Evolutionary conservation across 108 stramenopile genomes (phyloP).

Genomic region (Cylindrotheca fusiformis): DNA sequence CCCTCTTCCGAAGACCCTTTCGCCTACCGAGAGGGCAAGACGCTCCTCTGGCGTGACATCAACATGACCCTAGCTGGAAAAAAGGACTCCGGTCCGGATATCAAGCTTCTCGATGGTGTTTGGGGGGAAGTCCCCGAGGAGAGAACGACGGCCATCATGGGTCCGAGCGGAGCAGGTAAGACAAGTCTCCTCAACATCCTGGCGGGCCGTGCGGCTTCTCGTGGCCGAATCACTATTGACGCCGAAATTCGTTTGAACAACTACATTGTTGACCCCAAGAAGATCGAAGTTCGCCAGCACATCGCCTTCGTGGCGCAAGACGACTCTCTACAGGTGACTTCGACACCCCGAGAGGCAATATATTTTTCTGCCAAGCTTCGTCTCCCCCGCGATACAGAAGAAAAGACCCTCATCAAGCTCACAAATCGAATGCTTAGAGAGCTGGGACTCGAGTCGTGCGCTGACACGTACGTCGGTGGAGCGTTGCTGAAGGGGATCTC

Average conservation of each 20-base stretch:
- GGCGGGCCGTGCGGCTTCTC: constrained; percentile 53
- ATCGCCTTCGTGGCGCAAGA: constrained; percentile 89
- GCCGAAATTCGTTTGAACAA: constrained; percentile 71
- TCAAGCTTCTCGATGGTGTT: constrained; percentile 50
- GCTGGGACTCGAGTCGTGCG: constrained; percentile 65
- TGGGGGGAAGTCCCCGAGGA: constrained; percentile 71
- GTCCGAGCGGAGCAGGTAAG: constrained; percentile 74
- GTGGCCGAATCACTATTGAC: constrained; percentile 36
- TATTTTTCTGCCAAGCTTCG: constrained; percentile 80
- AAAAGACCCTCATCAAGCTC: constrained; percentile 51
- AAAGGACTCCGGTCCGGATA: constrained; percentile 19
- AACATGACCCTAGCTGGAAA: constrained; percentile 60
- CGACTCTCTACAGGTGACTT: constrained; percentile 72
- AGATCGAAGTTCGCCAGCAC: constrained; percentile 60
- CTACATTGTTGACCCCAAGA: constrained; percentile 58
- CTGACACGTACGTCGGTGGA: constrained; percentile 71
- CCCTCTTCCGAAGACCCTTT: constrained; percentile 41
- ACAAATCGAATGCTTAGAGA: constrained; percentile 70
- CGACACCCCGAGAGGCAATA: constrained; percentile 86
- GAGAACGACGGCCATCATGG: constrained; percentile 73
- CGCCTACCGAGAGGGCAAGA: constrained; percentile 55
- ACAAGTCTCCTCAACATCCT: constrained; percentile 80
- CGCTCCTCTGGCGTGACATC: constrained; percentile 55
- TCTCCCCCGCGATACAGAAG: constrained; percentile 53
- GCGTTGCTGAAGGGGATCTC: constrained; percentile 71